These are phyloP conservation scores for Neurospora sp. DNA, from an alignment of 495 filamentous ascomycete genomes.

Conservation along the genomic window DNA sequence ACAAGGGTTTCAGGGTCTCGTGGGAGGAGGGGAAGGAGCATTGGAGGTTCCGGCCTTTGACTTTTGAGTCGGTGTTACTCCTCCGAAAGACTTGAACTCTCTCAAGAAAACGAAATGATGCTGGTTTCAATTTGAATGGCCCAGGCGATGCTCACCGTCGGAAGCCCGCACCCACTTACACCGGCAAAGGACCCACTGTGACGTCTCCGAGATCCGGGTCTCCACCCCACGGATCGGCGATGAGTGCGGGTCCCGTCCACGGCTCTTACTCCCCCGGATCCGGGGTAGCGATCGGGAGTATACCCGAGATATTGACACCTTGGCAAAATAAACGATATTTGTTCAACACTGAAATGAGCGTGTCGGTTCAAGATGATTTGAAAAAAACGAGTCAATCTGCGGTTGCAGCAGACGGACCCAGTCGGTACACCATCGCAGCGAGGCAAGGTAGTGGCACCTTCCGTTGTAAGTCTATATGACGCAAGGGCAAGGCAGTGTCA, in stretches of 20 bases:
- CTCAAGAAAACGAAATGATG: background rate
- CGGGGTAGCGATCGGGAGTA: background rate
- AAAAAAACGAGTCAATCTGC: too few relatives aligned
- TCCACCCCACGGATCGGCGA: background rate
- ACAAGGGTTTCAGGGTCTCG: background rate
- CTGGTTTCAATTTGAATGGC: background rate
- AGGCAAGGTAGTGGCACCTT: too few relatives aligned
- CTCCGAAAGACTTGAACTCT: background rate
- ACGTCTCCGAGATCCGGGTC: background rate
- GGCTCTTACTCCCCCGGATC: background rate
- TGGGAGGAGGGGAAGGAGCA: background rate
- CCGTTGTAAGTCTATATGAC: too few relatives aligned
- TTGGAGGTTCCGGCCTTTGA: background rate
- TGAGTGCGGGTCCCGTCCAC: background rate
- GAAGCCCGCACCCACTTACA: background rate
- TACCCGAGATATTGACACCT: background rate
- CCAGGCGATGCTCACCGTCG: background rate
- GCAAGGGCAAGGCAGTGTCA: too few relatives aligned
- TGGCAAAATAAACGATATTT: too few relatives aligned
- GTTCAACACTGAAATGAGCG: too few relatives aligned
- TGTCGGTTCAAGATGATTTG: too few relatives aligned
- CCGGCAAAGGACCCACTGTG: background rate
- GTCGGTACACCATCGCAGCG: too few relatives aligned
- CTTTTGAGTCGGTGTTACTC: background rate
- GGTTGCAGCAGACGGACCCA: too few relatives aligned